phyloP scores from a whole-genome alignment of 2,329 filamentous ascomycete genomes.

The Stachybotrys echinatus region DNA sequence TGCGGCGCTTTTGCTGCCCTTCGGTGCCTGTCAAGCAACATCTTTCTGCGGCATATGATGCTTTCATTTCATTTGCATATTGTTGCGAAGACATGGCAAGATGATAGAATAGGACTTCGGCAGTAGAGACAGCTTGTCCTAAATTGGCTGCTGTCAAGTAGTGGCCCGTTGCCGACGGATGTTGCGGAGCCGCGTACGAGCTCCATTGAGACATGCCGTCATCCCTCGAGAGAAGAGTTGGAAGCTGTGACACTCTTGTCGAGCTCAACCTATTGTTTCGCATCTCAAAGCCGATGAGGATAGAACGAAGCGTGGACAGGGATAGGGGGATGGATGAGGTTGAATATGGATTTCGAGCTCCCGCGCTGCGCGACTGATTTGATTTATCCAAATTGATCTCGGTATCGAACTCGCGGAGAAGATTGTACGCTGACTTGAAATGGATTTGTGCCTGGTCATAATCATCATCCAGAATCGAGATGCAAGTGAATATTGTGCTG shows the following conservation, averaged over 20 bases:
- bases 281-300: constrained; percentile 1
- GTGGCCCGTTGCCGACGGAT: background rate
- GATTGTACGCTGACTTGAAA: constrained; percentile 2
- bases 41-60: background rate
- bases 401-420: constrained; percentile 1
- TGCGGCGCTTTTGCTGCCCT: no score
- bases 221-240: background rate
- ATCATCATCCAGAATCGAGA: constrained; percentile 10
- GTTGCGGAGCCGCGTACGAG: background rate
- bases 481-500: constrained; percentile 14
- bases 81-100: background rate
- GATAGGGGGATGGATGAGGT: constrained; percentile 1
- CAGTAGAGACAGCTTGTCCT: background rate
- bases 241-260: background rate
- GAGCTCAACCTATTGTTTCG: background rate
- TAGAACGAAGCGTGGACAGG: background rate
- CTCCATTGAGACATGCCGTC: background rate
- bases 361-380: background rate
- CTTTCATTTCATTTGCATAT: background rate
- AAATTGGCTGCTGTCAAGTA: background rate
- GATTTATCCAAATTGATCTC: constrained; percentile 2
- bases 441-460: constrained; percentile 8
- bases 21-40: background rate
- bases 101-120: background rate
- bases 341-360: background rate